Evolutionary conservation across 1,284 basidiomycete genomes (phyloP), one percentile per base, ranked within the genome.

Genomic region (Rhodotorula glutinis): DNA sequence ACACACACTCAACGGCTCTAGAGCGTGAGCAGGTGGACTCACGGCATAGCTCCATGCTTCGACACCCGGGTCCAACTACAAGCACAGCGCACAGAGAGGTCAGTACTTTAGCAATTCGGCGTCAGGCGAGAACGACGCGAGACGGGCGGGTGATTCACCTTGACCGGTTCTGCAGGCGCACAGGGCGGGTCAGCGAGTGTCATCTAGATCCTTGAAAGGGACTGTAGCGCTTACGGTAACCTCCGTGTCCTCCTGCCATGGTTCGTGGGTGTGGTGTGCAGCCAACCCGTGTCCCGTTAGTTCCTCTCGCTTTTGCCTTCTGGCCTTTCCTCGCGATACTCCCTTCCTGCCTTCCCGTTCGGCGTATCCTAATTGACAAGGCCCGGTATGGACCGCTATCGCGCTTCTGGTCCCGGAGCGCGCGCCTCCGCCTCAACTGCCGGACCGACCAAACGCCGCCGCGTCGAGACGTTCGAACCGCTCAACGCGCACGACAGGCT

Each of bases 21-120:
- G 5, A 38, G 10, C 13, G 43, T 7, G 47, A 14, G 40, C 17
- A 51, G 4, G 19, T 3, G 10, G 21, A 55, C 65, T 27, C 3
- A 72, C 71, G 62, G 68, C 66, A 60, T 68, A 68, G 59, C 66
- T 68, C 69, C 69, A 73, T n/a, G 58, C 46, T 58, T 73, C 71
- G 11, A 73, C 56, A 55, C 65, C 71, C 7, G 69, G 71, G 66
- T 73, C 71, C 44, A 63, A 57, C 68, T 70, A 60, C 52, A 41
- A 0, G 46, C 19, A 21, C 7, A 14, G 13, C 13, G 4, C n/a
- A n/a, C n/a, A n/a, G n/a, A n/a, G n/a, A n/a, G n/a, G n/a, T n/a
- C n/a, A n/a, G n/a, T n/a, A n/a, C n/a, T 4, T 10, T 9, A 21
- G 2, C 30, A 44, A 49, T 7, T 11, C n/a, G 17, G 41, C 40